Conservation (phyloP, 177 flowering plant species). For the Tripterygium wilfordii region DNA sequence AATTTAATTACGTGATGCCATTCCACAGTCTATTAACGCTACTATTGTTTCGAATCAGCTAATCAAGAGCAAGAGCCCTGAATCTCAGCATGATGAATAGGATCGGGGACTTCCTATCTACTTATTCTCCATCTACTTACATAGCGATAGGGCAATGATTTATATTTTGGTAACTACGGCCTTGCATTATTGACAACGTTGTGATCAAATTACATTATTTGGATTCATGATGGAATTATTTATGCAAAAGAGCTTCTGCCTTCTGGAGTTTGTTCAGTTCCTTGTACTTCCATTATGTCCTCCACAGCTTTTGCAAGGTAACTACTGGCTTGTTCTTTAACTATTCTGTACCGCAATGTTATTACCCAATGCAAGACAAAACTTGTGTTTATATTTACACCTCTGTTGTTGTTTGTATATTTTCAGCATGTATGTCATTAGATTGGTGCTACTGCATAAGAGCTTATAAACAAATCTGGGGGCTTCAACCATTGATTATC, state of each 20-base stretch:
- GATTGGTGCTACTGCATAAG: too few relatives aligned
- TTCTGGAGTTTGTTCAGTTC: conserved; percentile 12
- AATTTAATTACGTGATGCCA: too few relatives aligned
- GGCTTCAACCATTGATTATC: too few relatives aligned
- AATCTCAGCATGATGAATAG: conserved; percentile 25
- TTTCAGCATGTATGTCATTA: too few relatives aligned
- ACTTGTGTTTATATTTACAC: too few relatives aligned
- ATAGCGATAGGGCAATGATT: not conserved
- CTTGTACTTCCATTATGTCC: conserved; percentile 12
- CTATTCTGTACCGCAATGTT: not conserved
- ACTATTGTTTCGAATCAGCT: conserved; percentile 30
- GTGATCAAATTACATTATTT: conserved; percentile 5
- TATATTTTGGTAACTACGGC: not conserved
- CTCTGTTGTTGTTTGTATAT: too few relatives aligned
- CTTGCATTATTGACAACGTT: conserved; percentile 13
- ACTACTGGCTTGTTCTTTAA: conserved; percentile 2
- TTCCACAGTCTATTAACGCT: conserved; percentile 1
- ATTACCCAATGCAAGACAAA: not conserved
- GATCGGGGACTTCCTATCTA: conserved; percentile 6
- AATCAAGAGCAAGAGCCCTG: conserved; percentile 35
- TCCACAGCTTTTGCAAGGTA: conserved; percentile 23
- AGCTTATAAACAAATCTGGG: too few relatives aligned
- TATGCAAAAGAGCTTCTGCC: conserved; percentile 12
- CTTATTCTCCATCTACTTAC: not conserved
- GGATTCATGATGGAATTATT: conserved; percentile 16